Evolutionary conservation across 148 eudicot species (phyloP).

Genomic region (Drosera capensis): DNA sequence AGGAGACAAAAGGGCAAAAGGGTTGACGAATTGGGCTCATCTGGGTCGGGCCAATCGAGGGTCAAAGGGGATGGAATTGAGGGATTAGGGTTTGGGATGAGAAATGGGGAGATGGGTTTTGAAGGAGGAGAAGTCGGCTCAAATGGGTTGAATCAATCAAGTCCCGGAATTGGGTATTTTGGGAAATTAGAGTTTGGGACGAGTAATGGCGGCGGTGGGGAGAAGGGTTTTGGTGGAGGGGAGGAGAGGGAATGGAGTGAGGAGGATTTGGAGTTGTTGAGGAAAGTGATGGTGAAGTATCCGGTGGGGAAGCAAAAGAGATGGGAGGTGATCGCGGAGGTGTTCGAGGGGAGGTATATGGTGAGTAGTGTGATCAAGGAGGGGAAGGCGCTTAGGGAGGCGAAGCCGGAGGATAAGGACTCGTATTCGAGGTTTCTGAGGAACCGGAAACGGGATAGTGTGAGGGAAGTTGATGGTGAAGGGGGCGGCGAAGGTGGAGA

Average conservation of each 20-base stretch:
- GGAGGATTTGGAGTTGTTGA: slow-evolving; percentile 54
- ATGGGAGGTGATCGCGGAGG: slow-evolving; percentile 84
- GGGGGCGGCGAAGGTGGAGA: slow-evolving; percentile 9
- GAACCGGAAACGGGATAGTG: slow-evolving; percentile 37
- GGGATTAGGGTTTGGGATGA: slow-evolving; percentile 4
- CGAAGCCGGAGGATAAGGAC: slow-evolving; percentile 51
- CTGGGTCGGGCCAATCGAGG: slow-evolving; percentile 9
- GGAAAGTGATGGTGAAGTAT: slow-evolving; percentile 46
- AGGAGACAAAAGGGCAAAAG: slow-evolving; percentile 27
- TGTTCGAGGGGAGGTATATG: slow-evolving; percentile 45
- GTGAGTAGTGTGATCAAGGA: slow-evolving; percentile 61
- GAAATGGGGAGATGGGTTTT: not conserved
- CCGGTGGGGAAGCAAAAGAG: slow-evolving; percentile 82
- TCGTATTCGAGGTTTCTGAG: slow-evolving; percentile 71
- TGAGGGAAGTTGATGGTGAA: slow-evolving; percentile 25
- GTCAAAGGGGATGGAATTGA: slow-evolving; percentile 6
- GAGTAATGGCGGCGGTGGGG: no score
- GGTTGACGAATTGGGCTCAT: slow-evolving; percentile 19
- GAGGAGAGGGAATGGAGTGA: slow-evolving; percentile 64
- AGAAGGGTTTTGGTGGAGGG: no score
- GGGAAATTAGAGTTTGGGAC: slow-evolving; percentile 5
- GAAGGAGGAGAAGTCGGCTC: not conserved
- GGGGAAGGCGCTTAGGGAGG: slow-evolving; percentile 65
- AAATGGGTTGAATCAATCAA: no score
- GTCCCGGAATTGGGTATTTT: no score